Evolutionary conservation across 306 rosid species (phyloP).

Genomic region (Coriaria nepalensis): DNA sequence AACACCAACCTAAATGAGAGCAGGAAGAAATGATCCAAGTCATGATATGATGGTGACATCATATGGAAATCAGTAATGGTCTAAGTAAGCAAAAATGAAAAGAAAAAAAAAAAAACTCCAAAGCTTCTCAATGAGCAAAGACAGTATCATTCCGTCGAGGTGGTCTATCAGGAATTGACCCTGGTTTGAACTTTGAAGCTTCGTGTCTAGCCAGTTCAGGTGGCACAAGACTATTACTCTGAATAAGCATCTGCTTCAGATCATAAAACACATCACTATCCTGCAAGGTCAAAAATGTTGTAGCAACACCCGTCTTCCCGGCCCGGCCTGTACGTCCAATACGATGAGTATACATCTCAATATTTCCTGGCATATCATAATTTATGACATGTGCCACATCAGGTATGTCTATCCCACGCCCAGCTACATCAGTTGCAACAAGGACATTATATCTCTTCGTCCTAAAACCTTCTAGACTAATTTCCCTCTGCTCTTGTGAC

Average conservation of each 20-base stretch:
- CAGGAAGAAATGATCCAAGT: no score
- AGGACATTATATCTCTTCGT: constrained; percentile 80
- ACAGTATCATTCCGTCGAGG: constrained; percentile 72
- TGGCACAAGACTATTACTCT: constrained; percentile 76
- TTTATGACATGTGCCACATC: constrained; percentile 87
- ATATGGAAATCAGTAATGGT: no score
- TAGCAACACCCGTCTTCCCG: constrained; percentile 77
- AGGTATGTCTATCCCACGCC: constrained; percentile 95
- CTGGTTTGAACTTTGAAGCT: constrained; percentile 91
- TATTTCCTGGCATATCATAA: constrained; percentile 80
- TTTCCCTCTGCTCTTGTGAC: constrained; percentile 88
- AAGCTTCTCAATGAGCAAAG: constrained; percentile 45
- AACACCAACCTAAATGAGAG: no score
- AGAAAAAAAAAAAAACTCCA: neutral
- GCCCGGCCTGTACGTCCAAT: constrained; percentile 91
- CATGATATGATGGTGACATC: no score
- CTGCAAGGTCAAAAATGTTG: constrained; percentile 67
- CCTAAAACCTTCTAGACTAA: constrained; percentile 81
- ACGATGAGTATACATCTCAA: constrained; percentile 85
- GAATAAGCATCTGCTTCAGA: constrained; percentile 83
- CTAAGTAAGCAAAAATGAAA: no score
- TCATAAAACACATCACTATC: constrained; percentile 79
- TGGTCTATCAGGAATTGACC: constrained; percentile 77
- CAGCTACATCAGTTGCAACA: constrained; percentile 88
- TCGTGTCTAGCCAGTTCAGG: constrained; percentile 87